Base-by-base conservation (phyloP, 2,329 filamentous ascomycete genomes). In the Aspergillus ustus region DNA sequence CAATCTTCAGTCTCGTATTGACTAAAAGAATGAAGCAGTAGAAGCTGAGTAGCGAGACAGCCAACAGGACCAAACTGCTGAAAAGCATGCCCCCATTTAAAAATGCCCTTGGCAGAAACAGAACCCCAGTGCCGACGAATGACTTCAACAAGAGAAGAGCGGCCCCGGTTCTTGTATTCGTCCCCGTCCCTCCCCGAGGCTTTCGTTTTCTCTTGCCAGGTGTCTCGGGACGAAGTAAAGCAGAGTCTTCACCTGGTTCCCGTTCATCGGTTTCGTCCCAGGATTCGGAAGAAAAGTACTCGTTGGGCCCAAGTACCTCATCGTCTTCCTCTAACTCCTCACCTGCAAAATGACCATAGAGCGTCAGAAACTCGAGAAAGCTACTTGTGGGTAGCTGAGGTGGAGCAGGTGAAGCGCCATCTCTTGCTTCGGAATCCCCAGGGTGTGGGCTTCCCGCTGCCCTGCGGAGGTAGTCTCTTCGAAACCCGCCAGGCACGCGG, bases 81-180 rank as follows among this genome's bases (percentile, higher is more conserved):
- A 99, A 99, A 17, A 97, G 81, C 93, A 99, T 98, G 61, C 95
- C 95, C 57, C 95, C 95, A 71, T 97, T 99, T 66, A 97, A 85
- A 74, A 95, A 99, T 4, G 95, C 94, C 52, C 93, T 89, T 0
- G 94, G 94, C 37, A 98, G 81, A 80, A 98, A 98, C 17, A 98
- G 83, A 8, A 98, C 94, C 59, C 94, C 94, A 0, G 95, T 99
- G 20, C 96, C 95, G 52, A 99, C 95, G 73, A 99, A 99, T 0
- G 94, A 98, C 81, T 99, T 99, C 67, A 99, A 87, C 46, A 99
- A 83, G 57, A 99, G 84, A 68, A 97, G 78, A 11, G 91, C 89
- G 9, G 95, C 94, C 64, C 91, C 91, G 66, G 88, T 89, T 3
- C 91, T 88, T 53, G 87, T 90, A 69, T 92, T 93, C 57, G 89